A percentile compares a stretch with the other conserved stretches of the same genome.
phyloP scores from a whole-genome alignment of 2,329 filamentous ascomycete genomes.

The Aspergillus unguis region DNA sequence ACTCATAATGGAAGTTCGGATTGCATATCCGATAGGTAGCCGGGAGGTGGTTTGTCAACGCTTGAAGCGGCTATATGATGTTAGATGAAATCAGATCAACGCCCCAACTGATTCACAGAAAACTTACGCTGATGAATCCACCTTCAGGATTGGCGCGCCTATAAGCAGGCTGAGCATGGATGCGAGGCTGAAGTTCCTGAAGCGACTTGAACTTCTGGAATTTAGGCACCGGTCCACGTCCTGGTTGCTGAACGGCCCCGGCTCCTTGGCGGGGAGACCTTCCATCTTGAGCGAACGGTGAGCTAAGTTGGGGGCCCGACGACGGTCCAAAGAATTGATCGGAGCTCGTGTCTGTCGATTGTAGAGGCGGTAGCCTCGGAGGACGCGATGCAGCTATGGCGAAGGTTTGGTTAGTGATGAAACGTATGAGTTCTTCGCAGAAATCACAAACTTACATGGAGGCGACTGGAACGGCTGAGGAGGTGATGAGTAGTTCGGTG shows the following conservation, averaged over 20 bases:
- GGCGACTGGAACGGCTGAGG: constrained; percentile 59
- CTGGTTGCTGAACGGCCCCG: constrained; percentile 49
- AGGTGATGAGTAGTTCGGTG: constrained; percentile 55
- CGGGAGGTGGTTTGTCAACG: constrained; percentile 86
- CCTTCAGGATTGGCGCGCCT: constrained; percentile 93
- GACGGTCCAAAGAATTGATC: constrained; percentile 71
- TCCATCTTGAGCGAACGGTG: constrained; percentile 56
- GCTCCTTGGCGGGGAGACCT: constrained; percentile 47
- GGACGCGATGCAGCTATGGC: constrained; percentile 45
- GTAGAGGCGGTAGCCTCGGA: constrained; percentile 72
- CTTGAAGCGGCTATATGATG: constrained; percentile 74
- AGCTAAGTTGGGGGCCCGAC: constrained; percentile 67
- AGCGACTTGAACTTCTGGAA: constrained; percentile 74
- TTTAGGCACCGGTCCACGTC: constrained; percentile 73
- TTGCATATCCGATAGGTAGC: constrained; percentile 98
- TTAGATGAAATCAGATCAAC: constrained; percentile 14
- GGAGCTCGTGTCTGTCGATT: constrained; percentile 63
- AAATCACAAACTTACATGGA: constrained; percentile 46
- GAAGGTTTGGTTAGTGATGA: constrained; percentile 14
- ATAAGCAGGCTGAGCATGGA: constrained; percentile 85
- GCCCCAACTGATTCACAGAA: background rate
- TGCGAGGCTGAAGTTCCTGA: constrained; percentile 73
- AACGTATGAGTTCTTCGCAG: background rate
- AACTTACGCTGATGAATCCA: constrained; percentile 89
- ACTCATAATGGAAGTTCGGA: constrained; percentile 96